These are phyloP conservation scores for Centella asiatica DNA, from an alignment of 129 eudicot species.

Conservation along the genomic window DNA sequence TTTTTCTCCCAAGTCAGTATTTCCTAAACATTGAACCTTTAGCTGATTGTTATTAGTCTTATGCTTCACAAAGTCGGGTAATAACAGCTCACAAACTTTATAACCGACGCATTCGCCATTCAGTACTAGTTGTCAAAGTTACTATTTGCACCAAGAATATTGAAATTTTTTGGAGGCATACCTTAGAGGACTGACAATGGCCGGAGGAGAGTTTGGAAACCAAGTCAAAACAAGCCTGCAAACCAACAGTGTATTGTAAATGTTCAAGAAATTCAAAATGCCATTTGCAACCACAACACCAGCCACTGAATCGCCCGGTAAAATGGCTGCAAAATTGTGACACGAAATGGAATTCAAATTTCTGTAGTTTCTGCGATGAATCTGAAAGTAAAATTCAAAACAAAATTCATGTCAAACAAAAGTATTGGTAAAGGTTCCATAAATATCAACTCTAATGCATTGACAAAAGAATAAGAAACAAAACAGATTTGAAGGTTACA, in stretches of 20 bases:
- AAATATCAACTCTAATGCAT: background rate
- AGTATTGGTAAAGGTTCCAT: background rate
- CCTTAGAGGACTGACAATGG: conserved; percentile 84
- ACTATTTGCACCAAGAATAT: background rate
- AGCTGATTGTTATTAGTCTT: too few relatives aligned
- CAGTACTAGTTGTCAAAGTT: too few relatives aligned
- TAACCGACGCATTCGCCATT: too few relatives aligned
- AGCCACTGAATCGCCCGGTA: conserved; percentile 90
- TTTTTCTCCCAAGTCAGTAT: too few relatives aligned
- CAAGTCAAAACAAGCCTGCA: conserved; percentile 90
- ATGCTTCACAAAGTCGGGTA: too few relatives aligned
- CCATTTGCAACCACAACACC: conserved; percentile 84
- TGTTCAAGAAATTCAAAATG: conserved; percentile 65
- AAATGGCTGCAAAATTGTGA: conserved; percentile 79
- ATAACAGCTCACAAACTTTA: too few relatives aligned
- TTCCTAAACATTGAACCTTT: too few relatives aligned
- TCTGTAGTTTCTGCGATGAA: conserved; percentile 38
- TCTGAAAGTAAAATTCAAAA: conserved; percentile 29
- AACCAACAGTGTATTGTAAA: conserved; percentile 79
- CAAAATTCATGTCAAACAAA: background rate
- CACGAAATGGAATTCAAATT: conserved; percentile 28
- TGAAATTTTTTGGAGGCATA: conserved; percentile 12
- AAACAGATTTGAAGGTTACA: background rate
- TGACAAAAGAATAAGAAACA: background rate
- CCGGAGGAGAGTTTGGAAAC: conserved; percentile 93